Evolutionary conservation across 805 yeast genomes (phyloP), one percentile per base, ranked within the genome.

Genomic region (Candida tallmaniae): DNA sequence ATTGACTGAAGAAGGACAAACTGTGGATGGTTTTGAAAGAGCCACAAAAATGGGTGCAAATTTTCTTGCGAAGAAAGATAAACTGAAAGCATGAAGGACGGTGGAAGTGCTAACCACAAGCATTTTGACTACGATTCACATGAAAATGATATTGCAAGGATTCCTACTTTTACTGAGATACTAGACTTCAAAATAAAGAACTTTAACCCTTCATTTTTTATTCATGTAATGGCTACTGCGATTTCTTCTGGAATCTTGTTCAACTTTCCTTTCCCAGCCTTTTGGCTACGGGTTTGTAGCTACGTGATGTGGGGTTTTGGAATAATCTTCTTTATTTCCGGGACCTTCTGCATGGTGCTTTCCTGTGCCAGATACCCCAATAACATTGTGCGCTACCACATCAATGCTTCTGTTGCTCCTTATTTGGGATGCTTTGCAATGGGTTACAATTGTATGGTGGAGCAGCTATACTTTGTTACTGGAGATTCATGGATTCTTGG

Each of bases 171-270:
- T n/a, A n/a, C n/a, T n/a, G n/a, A n/a, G n/a, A n/a, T n/a, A n/a
- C n/a, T n/a, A n/a, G n/a, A n/a, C n/a, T n/a, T n/a, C n/a, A n/a
- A n/a, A n/a, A 20, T 24, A 14, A 24, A 35, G 22, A 29, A 35
- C 19, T 33, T 33, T 26, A n/a, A 19, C 3, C 83, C 86, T 1
- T 65, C 67, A 6, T 80, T 79, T 70, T 86, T 80, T 58, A 80
- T 83, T 17, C 66, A 77, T 31, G 73, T 79, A n/a, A 88, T 88
- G 96, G 96, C 95, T 2, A 73, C 81, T 3, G 95, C 96, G 2
- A 83, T 87, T 25, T 62, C 85, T 1, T 63, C 84, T 4, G 53
- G 73, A 24, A 60, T 85, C 4, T 62, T 88, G 23, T 72, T 76
- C 53, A 54, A 64, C 22, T 87, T 81, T 52, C 87, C 95, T 0